phyloP scores from a whole-genome alignment of 805 yeast species.

The Metschnikowia colocasiae region DNA sequence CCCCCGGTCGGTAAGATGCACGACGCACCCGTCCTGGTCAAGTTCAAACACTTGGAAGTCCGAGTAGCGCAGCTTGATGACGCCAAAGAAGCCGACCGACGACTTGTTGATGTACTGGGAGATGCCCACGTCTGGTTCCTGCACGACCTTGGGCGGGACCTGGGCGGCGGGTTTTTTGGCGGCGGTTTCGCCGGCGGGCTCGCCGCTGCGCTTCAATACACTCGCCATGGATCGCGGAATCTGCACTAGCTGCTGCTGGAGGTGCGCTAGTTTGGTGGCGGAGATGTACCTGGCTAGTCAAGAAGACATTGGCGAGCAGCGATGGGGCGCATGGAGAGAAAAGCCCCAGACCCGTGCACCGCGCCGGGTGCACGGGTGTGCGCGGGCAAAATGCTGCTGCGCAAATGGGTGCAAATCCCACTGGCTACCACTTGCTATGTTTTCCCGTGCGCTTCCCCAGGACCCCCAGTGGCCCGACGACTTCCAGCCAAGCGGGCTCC shows the following conservation, averaged over 20 bases:
- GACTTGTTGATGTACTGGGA: conserved; percentile 56
- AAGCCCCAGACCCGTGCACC: not conserved
- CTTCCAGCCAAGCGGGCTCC: not conserved
- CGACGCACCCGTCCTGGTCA: conserved; percentile 59
- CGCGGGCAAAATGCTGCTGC: conserved; percentile 1
- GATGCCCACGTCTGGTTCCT: conserved; percentile 85
- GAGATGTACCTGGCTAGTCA: conserved; percentile 2
- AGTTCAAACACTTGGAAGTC: conserved; percentile 95
- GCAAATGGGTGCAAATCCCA: conserved; percentile 7
- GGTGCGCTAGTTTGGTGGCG: not conserved
- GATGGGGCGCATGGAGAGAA: not conserved
- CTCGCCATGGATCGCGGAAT: not conserved
- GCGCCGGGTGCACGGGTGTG: too few relatives aligned
- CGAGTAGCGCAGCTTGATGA: conserved; percentile 82
- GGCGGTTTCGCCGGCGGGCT: not conserved
- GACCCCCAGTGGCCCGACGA: not conserved
- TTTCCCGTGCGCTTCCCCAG: conserved; percentile 1
- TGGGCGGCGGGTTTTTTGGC: not conserved
- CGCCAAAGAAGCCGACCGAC: conserved; percentile 65
- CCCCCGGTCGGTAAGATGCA: conserved; percentile 75
- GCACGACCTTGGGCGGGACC: conserved; percentile 34
- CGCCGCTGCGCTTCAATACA: not conserved
- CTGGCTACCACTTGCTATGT: conserved; percentile 16
- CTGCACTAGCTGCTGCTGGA: not conserved
- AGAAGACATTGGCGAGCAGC: not conserved